phyloP scores from a whole-genome alignment of 306 rosid genomes.

The Bauhinia variegata region DNA sequence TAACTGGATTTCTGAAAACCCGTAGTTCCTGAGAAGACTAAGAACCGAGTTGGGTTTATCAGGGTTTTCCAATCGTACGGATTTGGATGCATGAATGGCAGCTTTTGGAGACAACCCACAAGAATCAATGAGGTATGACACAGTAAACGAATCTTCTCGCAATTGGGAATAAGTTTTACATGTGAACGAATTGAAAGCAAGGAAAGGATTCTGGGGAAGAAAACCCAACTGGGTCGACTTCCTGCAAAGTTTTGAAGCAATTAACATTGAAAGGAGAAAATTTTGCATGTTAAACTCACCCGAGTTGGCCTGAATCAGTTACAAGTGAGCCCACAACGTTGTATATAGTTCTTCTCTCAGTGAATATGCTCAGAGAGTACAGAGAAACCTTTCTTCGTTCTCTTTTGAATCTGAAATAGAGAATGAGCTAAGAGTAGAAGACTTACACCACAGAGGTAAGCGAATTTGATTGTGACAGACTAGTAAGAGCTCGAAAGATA shows the following conservation, averaged over 20 bases:
- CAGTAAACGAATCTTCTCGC: constrained; percentile 10
- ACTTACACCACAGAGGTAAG: too few relatives aligned
- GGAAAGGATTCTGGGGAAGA: neutral
- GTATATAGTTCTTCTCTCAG: too few relatives aligned
- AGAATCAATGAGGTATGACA: constrained; percentile 38
- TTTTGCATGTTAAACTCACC: neutral
- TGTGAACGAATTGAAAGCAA: neutral
- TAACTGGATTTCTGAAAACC: constrained; percentile 39
- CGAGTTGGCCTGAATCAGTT: too few relatives aligned
- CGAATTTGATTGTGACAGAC: too few relatives aligned
- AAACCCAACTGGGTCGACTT: neutral
- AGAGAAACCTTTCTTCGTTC: too few relatives aligned
- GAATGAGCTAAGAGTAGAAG: too few relatives aligned
- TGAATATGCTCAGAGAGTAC: too few relatives aligned
- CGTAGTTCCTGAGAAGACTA: constrained; percentile 32
- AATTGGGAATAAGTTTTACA: neutral
- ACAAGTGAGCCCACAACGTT: too few relatives aligned
- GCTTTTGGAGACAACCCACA: constrained; percentile 38
- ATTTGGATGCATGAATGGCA: constrained; percentile 22
- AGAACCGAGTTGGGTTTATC: constrained; percentile 30
- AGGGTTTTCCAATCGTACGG: constrained; percentile 6
- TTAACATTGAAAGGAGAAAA: constrained; percentile 11
- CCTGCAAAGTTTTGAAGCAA: neutral
- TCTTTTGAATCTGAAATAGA: too few relatives aligned
- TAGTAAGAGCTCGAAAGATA: too few relatives aligned